Conservation (phyloP, 176 grass and related monocot species). For the Aegilops umbellulata region DNA sequence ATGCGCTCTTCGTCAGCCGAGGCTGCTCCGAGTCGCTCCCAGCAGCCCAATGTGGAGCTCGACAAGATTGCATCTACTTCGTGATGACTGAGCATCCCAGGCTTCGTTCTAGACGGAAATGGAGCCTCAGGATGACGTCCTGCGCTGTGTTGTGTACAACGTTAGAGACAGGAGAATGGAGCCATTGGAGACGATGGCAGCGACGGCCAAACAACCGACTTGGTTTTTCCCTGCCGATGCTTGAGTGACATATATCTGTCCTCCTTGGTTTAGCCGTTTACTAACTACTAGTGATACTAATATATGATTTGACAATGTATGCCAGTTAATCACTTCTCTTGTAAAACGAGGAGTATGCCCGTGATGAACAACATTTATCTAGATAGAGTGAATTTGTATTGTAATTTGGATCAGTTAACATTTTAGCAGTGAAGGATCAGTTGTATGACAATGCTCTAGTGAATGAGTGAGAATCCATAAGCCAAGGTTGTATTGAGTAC, state of each 20-base stretch:
- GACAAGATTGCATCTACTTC: conserved; percentile 28
- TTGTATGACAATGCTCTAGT: neutral
- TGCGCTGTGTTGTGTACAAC: neutral
- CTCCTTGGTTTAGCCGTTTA: too few species aligned
- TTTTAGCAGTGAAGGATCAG: neutral
- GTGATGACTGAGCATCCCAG: neutral
- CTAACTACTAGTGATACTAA: too few species aligned
- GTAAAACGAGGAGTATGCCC: too few species aligned
- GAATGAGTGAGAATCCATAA: neutral
- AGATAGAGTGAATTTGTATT: too few species aligned
- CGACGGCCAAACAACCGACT: neutral
- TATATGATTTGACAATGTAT: too few species aligned
- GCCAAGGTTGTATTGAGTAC: neutral
- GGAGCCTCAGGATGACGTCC: neutral
- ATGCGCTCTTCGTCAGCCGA: neutral
- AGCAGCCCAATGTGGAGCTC: neutral
- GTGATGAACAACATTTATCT: too few species aligned
- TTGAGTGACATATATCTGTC: neutral
- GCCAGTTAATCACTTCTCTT: too few species aligned
- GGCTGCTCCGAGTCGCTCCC: conserved; percentile 1
- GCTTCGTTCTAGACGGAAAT: neutral
- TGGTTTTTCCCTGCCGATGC: neutral
- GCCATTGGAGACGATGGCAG: neutral
- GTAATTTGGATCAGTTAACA: neutral
- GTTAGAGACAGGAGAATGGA: neutral